Evolutionary conservation across 2,329 filamentous ascomycete genomes (phyloP).

Genomic region (Penicillium freii): DNA sequence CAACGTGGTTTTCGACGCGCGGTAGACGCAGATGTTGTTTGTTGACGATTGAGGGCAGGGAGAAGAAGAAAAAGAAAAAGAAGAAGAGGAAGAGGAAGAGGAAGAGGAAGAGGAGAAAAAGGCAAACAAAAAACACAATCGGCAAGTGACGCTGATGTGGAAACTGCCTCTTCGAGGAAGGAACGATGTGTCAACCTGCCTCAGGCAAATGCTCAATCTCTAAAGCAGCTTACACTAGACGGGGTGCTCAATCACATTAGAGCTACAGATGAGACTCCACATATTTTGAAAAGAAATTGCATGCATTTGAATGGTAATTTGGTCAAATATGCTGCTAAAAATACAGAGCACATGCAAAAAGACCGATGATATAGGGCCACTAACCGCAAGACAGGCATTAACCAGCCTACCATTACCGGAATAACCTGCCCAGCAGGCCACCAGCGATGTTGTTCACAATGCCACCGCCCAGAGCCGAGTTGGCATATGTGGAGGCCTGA

Average conservation of each 20-base stretch:
- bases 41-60: neutral
- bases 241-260: neutral
- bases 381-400: neutral
- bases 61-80: neutral
- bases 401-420: conserved; percentile 39
- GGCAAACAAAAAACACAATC: neutral
- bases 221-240: neutral
- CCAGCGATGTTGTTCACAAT: conserved; percentile 56
- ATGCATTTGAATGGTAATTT: conserved; percentile 9
- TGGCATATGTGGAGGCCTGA: conserved; percentile 59
- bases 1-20: neutral
- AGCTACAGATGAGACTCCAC: neutral
- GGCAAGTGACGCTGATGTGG: neutral
- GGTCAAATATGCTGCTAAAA: conserved; percentile 1
- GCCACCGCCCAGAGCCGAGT: conserved; percentile 54
- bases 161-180: neutral
- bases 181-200: neutral
- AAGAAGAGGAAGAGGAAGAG: neutral
- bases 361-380: neutral
- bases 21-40: neutral
- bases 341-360: conserved; percentile 4
- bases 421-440: conserved; percentile 55
- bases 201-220: neutral
- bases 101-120: neutral
- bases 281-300: neutral